Base-by-base conservation (phyloP, 225 moss, liverwort and hornwort species). In the Rhytidiadelphus loreus region DNA sequence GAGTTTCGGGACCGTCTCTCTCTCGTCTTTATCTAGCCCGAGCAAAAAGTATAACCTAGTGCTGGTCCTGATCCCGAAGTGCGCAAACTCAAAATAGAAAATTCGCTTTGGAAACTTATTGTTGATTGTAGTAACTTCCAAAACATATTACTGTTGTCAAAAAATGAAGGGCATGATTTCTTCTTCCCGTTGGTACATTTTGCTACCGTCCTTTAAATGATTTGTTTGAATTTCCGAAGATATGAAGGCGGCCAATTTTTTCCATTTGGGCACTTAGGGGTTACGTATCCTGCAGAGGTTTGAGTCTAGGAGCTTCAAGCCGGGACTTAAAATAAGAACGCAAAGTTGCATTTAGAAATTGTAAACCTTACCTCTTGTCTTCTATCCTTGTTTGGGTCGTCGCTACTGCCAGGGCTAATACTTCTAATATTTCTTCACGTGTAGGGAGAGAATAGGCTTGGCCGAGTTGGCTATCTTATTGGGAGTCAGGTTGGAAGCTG, bases 401-500 rank as follows among this genome's bases (percentile, higher is more conserved):
- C 70, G 61, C 72, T 55, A 75, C 66, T 57, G 65, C 44, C 73
- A 65, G 39, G 32, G 74, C 86, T 90, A 50, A 91, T 90, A 44
- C 23, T 23, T 80, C 13, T 86, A 33, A 19, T 65, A 33, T 41
- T 57, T 76, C n/a, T 83, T 58, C 81, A 71, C 60, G 61, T 74
- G 39, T 89, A 94, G 94, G 94, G 94, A 70, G 93, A 95, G 85
- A 83, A 50, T 69, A 90, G 82, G 44, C 78, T 93, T 77, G 89
- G 94, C 39, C 94, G 96, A 73, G 85, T 96, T 73, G 96, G 97
- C 23, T 97, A 92, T 90, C 94, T 97, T 26, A 71, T 96, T 53
- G 98, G 97, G 63, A 94, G 94, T 63, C 95, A 95, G 56, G 62
- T 95, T 56, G 95, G 96, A 52, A 96, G 97, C 90, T 97, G 96